Conservation (phyloP, 805 yeast species). For the Metschnikowia henanensis region DNA sequence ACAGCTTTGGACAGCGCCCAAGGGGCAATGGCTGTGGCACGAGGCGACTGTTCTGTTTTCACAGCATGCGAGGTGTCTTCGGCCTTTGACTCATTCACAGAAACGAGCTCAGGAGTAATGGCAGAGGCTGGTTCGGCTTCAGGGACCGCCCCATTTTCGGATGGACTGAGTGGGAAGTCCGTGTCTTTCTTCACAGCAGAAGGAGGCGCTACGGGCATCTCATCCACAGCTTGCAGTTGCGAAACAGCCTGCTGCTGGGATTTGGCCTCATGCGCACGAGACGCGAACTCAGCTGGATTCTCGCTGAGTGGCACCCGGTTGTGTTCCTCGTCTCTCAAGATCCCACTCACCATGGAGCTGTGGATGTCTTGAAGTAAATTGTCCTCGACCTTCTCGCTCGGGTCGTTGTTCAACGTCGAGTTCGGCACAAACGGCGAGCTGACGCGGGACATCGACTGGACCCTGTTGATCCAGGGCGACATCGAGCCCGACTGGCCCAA, state of each 20-base stretch:
- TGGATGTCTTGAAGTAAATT: slow-evolving; percentile 39
- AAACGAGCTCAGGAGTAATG: background rate
- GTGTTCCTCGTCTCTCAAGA: slow-evolving; percentile 24
- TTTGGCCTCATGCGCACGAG: background rate
- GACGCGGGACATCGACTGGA: slow-evolving; percentile 35
- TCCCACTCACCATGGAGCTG: slow-evolving; percentile 40
- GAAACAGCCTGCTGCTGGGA: background rate
- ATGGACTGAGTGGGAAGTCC: no score
- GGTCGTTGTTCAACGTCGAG: slow-evolving; percentile 11
- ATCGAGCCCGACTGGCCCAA: slow-evolving; percentile 38
- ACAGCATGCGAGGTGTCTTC: background rate
- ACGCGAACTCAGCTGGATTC: background rate
- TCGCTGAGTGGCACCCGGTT: slow-evolving; percentile 1
- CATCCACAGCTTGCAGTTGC: no score
- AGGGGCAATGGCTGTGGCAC: slow-evolving; percentile 42
- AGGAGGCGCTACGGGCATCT: no score
- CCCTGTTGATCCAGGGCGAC: slow-evolving; percentile 42
- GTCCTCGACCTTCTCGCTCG: slow-evolving; percentile 20
- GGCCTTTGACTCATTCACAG: background rate
- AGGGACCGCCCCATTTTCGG: no score
- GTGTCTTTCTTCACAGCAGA: no score
- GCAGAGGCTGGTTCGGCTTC: background rate
- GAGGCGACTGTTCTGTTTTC: slow-evolving; percentile 1
- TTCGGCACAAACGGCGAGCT: slow-evolving; percentile 40
- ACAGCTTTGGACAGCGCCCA: slow-evolving; percentile 51